Conservation (phyloP, 768 basidiomycete species). For the Lyophyllum atratum region DNA sequence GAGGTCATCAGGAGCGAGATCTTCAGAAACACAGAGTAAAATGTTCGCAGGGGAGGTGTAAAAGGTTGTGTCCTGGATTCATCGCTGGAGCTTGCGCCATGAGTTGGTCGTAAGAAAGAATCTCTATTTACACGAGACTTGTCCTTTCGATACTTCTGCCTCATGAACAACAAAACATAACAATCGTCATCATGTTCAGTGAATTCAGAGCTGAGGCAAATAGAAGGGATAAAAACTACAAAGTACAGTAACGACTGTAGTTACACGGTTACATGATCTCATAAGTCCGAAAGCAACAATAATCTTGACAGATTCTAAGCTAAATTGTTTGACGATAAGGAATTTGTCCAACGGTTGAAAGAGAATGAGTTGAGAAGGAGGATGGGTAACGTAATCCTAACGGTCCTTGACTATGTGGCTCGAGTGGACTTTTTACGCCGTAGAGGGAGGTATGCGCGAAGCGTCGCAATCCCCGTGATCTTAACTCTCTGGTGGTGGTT, state of each 20-base stretch:
- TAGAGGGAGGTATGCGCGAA: constrained; percentile 27
- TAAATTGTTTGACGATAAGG: background rate
- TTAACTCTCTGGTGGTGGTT: constrained; percentile 15
- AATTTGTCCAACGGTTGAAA: background rate
- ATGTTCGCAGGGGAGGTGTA: no score
- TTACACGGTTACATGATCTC: background rate
- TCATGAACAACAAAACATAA: no score
- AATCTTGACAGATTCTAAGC: background rate
- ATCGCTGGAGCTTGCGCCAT: background rate
- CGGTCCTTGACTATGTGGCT: background rate
- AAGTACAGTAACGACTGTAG: background rate
- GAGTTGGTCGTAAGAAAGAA: no score
- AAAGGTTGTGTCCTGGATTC: no score
- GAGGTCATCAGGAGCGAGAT: no score
- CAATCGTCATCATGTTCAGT: no score
- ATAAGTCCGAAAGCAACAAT: background rate
- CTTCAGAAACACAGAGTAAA: no score
- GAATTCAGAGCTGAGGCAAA: no score
- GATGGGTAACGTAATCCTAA: background rate
- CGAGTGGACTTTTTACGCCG: constrained; percentile 10
- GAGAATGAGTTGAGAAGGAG: background rate
- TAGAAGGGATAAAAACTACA: background rate
- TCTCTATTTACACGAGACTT: no score
- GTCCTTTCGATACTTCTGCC: no score
- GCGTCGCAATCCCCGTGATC: constrained; percentile 22